Conservation (phyloP, 257 asterid genomes). For the Scutellaria baicalensis region DNA sequence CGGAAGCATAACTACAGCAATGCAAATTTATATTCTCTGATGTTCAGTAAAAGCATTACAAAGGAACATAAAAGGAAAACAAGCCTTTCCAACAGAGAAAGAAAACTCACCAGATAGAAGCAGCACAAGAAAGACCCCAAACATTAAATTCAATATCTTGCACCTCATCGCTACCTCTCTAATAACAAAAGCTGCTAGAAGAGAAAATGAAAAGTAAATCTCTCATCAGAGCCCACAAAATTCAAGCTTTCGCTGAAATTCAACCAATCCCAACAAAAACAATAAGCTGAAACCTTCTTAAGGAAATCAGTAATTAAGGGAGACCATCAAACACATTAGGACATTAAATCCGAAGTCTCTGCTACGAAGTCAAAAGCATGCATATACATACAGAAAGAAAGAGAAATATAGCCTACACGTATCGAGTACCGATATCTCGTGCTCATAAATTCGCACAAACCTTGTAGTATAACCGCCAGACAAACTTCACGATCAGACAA, state of each 20-base stretch:
- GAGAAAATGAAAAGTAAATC: neutral
- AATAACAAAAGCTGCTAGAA: slow-evolving; percentile 12
- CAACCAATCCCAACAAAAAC: neutral
- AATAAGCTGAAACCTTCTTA: slow-evolving; percentile 2
- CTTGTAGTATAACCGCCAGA: slow-evolving; percentile 31
- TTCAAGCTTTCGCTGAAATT: slow-evolving; percentile 6
- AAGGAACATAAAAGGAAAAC: neutral
- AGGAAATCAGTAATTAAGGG: slow-evolving; percentile 3
- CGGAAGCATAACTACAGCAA: neutral
- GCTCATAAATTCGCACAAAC: slow-evolving; percentile 43
- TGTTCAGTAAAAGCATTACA: slow-evolving; percentile 9
- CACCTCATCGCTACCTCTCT: slow-evolving; percentile 43
- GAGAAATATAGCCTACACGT: slow-evolving; percentile 12
- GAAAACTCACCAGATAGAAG: slow-evolving; percentile 48
- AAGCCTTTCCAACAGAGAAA: neutral
- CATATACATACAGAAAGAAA: neutral
- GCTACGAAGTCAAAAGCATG: neutral
- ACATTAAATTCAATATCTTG: slow-evolving; percentile 18
- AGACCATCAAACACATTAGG: slow-evolving; percentile 11
- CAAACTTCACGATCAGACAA: slow-evolving; percentile 35
- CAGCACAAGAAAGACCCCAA: slow-evolving; percentile 37
- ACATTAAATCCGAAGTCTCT: slow-evolving; percentile 1
- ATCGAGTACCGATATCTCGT: slow-evolving; percentile 41
- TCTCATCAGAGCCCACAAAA: neutral
- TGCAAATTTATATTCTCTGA: neutral